Conservation (phyloP, 768 basidiomycete species). For the Boletus subcaerulescens region DNA sequence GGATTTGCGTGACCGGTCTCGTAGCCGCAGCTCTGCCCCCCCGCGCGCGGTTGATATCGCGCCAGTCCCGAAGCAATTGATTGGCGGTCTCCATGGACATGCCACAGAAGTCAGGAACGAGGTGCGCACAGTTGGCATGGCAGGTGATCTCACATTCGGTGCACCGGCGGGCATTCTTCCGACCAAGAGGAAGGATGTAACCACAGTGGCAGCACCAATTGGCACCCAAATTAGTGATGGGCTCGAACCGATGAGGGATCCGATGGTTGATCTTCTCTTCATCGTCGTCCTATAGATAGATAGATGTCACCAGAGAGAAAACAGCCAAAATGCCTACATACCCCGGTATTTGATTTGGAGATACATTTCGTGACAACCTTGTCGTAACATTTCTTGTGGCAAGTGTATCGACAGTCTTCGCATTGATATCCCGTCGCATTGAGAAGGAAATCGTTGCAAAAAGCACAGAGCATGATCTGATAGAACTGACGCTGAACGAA, state of each 20-base stretch:
- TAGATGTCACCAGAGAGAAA: constrained; percentile 1
- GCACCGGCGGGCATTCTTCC: constrained; percentile 95
- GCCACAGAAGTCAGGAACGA: constrained; percentile 98
- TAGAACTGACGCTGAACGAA: constrained; percentile 98
- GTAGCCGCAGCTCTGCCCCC: constrained; percentile 41
- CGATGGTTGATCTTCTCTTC: constrained; percentile 99
- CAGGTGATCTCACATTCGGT: constrained; percentile 96
- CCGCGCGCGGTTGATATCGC: constrained; percentile 81
- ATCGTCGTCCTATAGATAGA: constrained; percentile 71
- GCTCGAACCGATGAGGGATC: constrained; percentile 97
- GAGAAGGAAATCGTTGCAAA: constrained; percentile 96
- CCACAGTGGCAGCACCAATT: constrained; percentile 99
- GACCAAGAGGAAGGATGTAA: constrained; percentile 93
- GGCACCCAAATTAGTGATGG: constrained; percentile 93
- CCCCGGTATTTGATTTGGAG: constrained; percentile 92
- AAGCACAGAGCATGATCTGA: constrained; percentile 96
- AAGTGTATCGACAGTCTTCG: constrained; percentile 98
- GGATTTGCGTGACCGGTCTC: constrained; percentile 35
- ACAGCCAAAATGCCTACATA: constrained; percentile 40
- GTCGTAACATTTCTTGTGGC: constrained; percentile 98
- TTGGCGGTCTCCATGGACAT: constrained; percentile 99
- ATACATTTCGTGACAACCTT: constrained; percentile 99
- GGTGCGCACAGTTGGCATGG: constrained; percentile 95
- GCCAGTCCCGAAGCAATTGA: constrained; percentile 83
- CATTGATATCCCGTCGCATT: constrained; percentile 98